A percentile compares a stretch with the other conserved stretches of the same genome.
Conservation (phyloP, 192 early-diverging fungal species). For the Phlyctochytrium arcticum region DNA sequence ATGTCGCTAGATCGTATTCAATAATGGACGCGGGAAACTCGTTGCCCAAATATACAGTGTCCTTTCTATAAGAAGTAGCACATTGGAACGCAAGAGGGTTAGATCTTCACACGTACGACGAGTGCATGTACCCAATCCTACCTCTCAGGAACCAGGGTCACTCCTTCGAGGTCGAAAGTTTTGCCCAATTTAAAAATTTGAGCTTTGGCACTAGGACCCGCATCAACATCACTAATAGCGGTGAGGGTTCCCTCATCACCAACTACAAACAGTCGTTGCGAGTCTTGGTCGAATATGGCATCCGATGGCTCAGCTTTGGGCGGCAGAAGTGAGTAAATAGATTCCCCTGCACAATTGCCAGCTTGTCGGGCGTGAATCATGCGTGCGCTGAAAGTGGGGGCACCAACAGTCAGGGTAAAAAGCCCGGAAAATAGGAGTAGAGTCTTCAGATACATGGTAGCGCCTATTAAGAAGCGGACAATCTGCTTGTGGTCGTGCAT, state of each 20-base stretch:
- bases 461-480: too few relatives aligned
- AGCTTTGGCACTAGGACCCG: background rate
- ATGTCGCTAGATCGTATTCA: conserved; percentile 14
- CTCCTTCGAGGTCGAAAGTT: conserved; percentile 23
- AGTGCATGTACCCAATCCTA: background rate
- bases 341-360: background rate
- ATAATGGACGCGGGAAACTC: conserved; percentile 21
- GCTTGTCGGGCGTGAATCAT: background rate
- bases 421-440: too few relatives aligned
- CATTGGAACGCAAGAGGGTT: too few relatives aligned
- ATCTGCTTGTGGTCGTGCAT: too few relatives aligned
- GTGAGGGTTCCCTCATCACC: conserved; percentile 14
- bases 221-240: background rate
- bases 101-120: too few relatives aligned
- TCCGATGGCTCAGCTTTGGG: conserved; percentile 22
- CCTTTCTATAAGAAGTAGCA: conserved; percentile 8
- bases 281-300: conserved; percentile 1
- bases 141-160: conserved; percentile 13
- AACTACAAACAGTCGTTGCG: conserved; percentile 8
- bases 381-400: too few relatives aligned
- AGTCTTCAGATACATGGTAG: too few relatives aligned
- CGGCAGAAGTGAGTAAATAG: background rate
- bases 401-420: too few relatives aligned
- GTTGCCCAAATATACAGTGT: conserved; percentile 15
- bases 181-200: conserved; percentile 7